These are phyloP conservation scores for Gossypium arboreum DNA, from an alignment of 345 rosid species.

Conservation along the genomic window DNA sequence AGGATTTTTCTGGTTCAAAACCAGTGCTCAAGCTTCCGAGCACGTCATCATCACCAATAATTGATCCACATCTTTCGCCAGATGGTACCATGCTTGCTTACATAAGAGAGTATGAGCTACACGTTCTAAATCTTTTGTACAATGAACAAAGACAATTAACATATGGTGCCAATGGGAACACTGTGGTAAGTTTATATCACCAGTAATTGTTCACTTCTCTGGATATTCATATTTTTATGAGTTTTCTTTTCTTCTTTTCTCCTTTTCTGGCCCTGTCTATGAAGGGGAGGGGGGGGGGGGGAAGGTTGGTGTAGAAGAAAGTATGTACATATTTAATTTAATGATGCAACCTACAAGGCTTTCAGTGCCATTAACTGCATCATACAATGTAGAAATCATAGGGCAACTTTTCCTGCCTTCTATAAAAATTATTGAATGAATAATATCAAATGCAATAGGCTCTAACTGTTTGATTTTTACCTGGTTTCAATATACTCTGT, in stretches of 20 bases:
- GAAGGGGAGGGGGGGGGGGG: background rate
- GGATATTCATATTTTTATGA: background rate
- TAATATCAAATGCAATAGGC: background rate
- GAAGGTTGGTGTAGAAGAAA: background rate
- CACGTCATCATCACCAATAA: conserved; percentile 53
- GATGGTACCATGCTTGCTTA: conserved; percentile 81
- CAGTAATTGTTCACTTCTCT: background rate
- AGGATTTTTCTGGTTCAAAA: conserved; percentile 59
- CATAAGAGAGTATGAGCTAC: conserved; percentile 65
- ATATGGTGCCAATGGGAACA: conserved; percentile 53
- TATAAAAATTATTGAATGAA: background rate
- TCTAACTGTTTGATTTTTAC: background rate
- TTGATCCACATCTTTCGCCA: conserved; percentile 87
- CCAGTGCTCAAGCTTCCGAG: conserved; percentile 75
- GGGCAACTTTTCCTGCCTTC: background rate
- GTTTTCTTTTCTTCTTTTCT: background rate
- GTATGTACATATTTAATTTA: background rate
- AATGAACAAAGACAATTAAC: conserved; percentile 64
- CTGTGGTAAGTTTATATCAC: conserved; percentile 45
- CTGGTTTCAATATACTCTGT: background rate
- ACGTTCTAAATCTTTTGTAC: conserved; percentile 54
- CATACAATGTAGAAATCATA: background rate
- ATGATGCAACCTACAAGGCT: background rate
- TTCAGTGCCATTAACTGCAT: background rate
- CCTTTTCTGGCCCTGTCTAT: background rate